phyloP scores from a whole-genome alignment of 768 basidiomycete species.

The Trametes gibbosa region DNA sequence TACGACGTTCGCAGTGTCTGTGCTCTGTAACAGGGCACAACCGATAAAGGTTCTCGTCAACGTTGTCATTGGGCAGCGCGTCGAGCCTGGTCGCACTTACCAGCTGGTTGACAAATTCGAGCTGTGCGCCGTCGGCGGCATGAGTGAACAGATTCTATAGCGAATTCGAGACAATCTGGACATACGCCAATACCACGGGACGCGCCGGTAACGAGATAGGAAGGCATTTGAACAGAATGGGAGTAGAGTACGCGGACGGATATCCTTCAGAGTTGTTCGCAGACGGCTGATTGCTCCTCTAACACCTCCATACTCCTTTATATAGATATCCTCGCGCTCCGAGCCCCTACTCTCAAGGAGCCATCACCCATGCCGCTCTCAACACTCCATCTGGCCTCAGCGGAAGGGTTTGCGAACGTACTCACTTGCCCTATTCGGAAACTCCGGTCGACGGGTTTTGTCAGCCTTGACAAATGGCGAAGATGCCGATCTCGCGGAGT shows the following conservation, averaged over 20 bases:
- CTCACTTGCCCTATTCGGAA: constrained; percentile 1
- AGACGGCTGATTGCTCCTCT: too few species aligned
- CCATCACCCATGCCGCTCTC: too few species aligned
- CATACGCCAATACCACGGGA: constrained; percentile 29
- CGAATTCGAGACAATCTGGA: neutral
- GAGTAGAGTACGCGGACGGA: neutral
- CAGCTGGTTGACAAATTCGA: constrained; percentile 27
- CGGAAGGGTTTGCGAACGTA: neutral
- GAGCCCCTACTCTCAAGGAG: too few species aligned
- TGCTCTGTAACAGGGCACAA: constrained; percentile 3
- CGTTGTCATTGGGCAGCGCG: too few species aligned
- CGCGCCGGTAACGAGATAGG: constrained; percentile 25
- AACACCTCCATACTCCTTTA: too few species aligned
- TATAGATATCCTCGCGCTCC: too few species aligned
- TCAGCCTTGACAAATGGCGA: constrained; percentile 5
- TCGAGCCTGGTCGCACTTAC: neutral
- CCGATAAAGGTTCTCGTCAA: too few species aligned
- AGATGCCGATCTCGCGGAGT: neutral
- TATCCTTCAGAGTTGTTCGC: too few species aligned
- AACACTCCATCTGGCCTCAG: neutral
- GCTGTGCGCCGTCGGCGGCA: neutral
- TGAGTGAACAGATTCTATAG: neutral
- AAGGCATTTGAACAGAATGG: neutral
- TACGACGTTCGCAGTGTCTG: constrained; percentile 19
- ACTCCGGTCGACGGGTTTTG: constrained; percentile 8